Evolutionary conservation across 768 basidiomycete genomes (phyloP), one percentile per base, ranked within the genome.

Genomic region (Termitomyces sp.): DNA sequence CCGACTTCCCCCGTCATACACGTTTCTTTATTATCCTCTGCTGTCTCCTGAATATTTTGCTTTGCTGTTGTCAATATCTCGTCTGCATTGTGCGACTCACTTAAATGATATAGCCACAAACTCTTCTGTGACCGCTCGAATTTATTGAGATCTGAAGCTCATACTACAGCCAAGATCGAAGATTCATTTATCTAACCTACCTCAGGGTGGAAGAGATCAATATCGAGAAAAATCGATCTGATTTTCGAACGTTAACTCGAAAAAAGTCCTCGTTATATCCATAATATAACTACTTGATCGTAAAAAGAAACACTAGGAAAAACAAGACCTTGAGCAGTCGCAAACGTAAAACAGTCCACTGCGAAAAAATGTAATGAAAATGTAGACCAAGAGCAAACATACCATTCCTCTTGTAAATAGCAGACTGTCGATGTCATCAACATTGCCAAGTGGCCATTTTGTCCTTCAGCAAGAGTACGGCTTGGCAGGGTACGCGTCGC

Each of bases 391-490:
- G 8, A 26, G 15, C 21, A 38, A 37, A 28, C 31, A 45, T 28
- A 28, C 26, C 14, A 28, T 8, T 45, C 44, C 35, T 50, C n/a
- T n/a, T 14, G 30, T 11, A 31, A 11, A 12, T 47, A 14, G 10
- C 10, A 12, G 19, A 9, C 3, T 17, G 31, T 21, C 4, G 12
- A 31, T 50, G 50, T 47, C 44, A 42, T 49, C 44, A 42, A 43
- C 28, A 51, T 45, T 10, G 15, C 10, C 17, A 9, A 10, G 6
- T 7, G 40, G 10, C 21, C 19, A 10, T 59, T 30, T 17, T n/a
- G 56, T 44, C 51, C 54, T 21, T 52, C 49, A 15, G 53, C 37
- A 44, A 47, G 47, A 33, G 17, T 9, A 54, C 53, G 54, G 40
- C 51, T 54, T 17, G 63, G 56, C 3, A 48, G 30, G 37, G 55